Evolutionary conservation across 192 early-diverging fungal species (phyloP).

Genomic region (Linnemannia hyalina): DNA sequence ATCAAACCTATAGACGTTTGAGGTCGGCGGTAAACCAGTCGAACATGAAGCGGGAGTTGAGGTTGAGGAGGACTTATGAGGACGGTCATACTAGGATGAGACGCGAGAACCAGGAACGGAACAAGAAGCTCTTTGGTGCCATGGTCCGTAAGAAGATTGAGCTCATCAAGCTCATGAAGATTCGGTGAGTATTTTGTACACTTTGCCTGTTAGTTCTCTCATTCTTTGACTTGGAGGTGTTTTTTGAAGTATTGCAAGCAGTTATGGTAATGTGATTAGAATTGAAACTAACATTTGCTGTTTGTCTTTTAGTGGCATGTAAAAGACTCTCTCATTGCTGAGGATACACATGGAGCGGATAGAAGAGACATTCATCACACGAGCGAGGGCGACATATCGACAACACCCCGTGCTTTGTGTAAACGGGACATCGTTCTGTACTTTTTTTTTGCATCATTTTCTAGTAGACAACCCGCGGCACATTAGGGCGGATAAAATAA

Average conservation of each 20-base stretch:
- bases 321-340: constrained; percentile 1
- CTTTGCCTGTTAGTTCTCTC: background rate
- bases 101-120: constrained; percentile 48
- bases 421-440: background rate
- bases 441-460: constrained; percentile 10
- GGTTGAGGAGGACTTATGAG: constrained; percentile 42
- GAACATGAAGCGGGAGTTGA: constrained; percentile 48
- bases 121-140: constrained; percentile 51
- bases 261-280: background rate
- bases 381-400: background rate
- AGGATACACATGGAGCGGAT: background rate
- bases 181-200: constrained; percentile 34
- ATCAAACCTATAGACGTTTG: constrained; percentile 43
- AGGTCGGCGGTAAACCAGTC: constrained; percentile 38
- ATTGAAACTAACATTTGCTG: background rate
- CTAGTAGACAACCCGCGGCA: background rate
- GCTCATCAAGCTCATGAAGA: constrained; percentile 55
- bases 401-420: background rate
- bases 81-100: constrained; percentile 42
- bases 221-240: background rate
- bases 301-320: constrained; percentile 36
- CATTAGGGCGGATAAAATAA: background rate
- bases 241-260: background rate
- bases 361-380: background rate
- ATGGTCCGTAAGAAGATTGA: constrained; percentile 58